Evolutionary conservation across 441 rosid species (phyloP).

Genomic region (Sinapis alba): DNA sequence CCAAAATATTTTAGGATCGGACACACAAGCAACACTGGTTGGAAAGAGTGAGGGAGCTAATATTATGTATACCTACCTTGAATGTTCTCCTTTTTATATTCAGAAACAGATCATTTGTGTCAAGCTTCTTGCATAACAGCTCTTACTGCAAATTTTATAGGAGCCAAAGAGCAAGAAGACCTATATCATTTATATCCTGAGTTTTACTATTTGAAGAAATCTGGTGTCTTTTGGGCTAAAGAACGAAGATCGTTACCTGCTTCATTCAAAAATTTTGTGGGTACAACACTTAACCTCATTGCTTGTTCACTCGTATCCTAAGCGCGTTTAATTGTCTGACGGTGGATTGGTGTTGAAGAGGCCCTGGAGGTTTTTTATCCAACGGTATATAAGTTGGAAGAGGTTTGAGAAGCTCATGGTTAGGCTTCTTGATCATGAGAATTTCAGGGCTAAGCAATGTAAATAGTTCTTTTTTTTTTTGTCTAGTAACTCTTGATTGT

Average conservation of each 20-base stretch:
- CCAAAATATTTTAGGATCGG: no score
- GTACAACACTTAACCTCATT: slow-evolving; percentile 40
- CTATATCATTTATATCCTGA: slow-evolving; percentile 91
- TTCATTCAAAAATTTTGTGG: slow-evolving; percentile 79
- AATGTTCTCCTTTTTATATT: slow-evolving; percentile 13
- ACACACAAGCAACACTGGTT: slow-evolving; percentile 76
- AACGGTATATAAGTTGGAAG: slow-evolving; percentile 54
- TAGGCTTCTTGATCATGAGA: slow-evolving; percentile 65
- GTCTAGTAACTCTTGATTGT: slow-evolving; percentile 8
- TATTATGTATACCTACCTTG: slow-evolving; percentile 30
- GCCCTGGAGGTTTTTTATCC: slow-evolving; percentile 59
- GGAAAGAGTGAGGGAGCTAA: slow-evolving; percentile 83
- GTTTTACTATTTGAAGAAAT: slow-evolving; percentile 80
- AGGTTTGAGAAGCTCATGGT: slow-evolving; percentile 72
- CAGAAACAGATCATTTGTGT: background rate
- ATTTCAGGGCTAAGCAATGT: slow-evolving; percentile 75
- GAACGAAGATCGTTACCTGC: slow-evolving; percentile 84
- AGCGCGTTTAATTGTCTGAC: background rate
- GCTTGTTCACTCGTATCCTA: background rate
- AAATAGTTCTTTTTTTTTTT: slow-evolving; percentile 45
- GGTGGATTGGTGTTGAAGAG: slow-evolving; percentile 51
- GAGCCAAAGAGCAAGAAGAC: slow-evolving; percentile 83
- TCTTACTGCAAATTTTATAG: slow-evolving; percentile 43
- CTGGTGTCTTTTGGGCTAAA: slow-evolving; percentile 83
- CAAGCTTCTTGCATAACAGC: background rate